Base-by-base conservation (phyloP, 2,329 filamentous ascomycete species). In the Alternaria incomplexa region DNA sequence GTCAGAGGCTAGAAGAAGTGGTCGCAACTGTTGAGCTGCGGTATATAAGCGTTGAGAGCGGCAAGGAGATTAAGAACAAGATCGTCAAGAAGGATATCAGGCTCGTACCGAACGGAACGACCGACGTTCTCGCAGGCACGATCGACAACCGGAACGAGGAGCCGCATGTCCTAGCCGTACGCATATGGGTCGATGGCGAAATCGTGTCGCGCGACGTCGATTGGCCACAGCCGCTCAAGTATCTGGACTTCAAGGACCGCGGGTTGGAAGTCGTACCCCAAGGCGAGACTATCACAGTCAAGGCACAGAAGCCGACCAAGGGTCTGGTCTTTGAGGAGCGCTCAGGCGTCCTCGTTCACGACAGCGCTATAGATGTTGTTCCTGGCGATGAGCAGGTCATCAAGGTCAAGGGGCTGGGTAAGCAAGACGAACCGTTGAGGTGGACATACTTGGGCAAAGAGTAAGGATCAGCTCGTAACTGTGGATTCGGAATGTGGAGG, bases 141-240 rank as follows among this genome's bases (percentile, higher is more conserved):
- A 84, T 88, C 59, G 83, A 88, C 70, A 83, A 87, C 57, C 75
- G 80, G 44, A 77, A 81, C 47, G 81, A 85, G 60, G 85, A 87
- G 71, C 82, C 85, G 46, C 85, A 87, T 75, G 85, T 88, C n/a
- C 78, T 86, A 22, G 82, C 83, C n/a, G 85, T 83, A 43, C 80
- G 85, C 45, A 80, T 87, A 59, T 88, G 83, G 85, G 79, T 88
- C 40, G 78, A 84, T 53, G 83, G 81, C 22, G 73, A 83, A 59
- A 66, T 88, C 13, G 81, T 86, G 3, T 83, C 85, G 12, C 81
- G 87, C 55, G 86, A 88, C 66, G 81, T 85, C 5, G 86, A 88
- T 75, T 89, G 86, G 86, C 86, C 86, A 9, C 86, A 88, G 71
- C 86, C 86, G 46, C 82, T 88, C 68, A 88, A 88, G 77, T 88